Conservation (phyloP, 352 stramenopile genomes). For the Vaucheria bursata region DNA sequence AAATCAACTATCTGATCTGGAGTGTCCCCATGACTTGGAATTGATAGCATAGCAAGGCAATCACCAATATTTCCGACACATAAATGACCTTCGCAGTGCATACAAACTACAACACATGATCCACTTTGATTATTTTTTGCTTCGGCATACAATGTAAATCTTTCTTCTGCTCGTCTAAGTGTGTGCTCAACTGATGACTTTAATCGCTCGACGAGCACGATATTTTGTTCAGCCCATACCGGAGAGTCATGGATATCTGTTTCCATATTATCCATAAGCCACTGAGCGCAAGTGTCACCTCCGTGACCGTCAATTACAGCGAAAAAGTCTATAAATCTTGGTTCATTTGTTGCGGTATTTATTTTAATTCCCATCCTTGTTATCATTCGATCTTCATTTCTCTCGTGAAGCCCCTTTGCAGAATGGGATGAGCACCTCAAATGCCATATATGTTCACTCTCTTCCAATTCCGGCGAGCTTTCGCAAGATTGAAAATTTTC, state of each 20-base stretch:
- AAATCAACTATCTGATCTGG: not conserved
- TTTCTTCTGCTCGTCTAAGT: conserved; percentile 17
- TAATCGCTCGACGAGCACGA: too few species aligned
- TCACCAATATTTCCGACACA: conserved; percentile 38
- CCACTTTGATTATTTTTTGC: conserved; percentile 14
- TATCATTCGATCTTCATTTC: not conserved
- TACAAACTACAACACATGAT: conserved; percentile 25
- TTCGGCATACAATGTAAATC: not conserved
- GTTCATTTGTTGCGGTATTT: not conserved
- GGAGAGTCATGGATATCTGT: not conserved
- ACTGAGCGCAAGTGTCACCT: conserved; percentile 24
- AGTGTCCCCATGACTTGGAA: conserved; percentile 24
- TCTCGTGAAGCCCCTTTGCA: not conserved
- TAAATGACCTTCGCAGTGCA: conserved; percentile 35
- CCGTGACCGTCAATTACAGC: conserved; percentile 36
- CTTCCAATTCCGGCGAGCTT: too few species aligned
- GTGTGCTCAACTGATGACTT: too few species aligned
- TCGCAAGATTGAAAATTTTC: too few species aligned
- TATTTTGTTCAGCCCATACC: too few species aligned
- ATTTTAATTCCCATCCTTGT: not conserved
- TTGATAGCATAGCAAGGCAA: conserved; percentile 37
- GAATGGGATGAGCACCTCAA: too few species aligned
- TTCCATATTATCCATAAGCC: conserved; percentile 38
- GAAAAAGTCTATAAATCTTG: not conserved
- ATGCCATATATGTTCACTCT: too few species aligned